Evolutionary conservation across 2,329 filamentous ascomycete species (phyloP).

Genomic region (Magnaporthales sp.): DNA sequence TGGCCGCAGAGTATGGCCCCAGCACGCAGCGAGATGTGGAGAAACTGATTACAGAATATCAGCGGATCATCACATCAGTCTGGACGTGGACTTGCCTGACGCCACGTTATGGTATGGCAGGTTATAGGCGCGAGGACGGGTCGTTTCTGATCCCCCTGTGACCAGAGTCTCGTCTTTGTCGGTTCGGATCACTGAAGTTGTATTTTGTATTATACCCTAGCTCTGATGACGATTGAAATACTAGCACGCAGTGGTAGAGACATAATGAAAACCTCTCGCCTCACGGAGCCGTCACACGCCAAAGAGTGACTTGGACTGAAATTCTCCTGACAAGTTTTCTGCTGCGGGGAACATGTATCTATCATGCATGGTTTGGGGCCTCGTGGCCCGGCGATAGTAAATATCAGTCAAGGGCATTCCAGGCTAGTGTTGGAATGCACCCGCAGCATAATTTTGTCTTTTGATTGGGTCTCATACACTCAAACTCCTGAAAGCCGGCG

Average conservation of each 20-base stretch:
- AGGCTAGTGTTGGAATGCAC: neutral
- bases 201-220: neutral
- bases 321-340: neutral
- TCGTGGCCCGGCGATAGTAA: neutral
- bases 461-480: neutral
- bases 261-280: neutral
- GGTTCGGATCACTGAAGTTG: neutral
- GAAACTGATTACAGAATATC: conserved; percentile 2
- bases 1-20: conserved; percentile 25
- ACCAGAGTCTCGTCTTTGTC: neutral
- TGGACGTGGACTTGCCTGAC: conserved; percentile 6
- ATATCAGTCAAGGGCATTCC: too few relatives aligned
- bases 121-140: conserved; percentile 3
- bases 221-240: neutral
- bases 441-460: neutral
- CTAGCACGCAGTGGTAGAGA: neutral
- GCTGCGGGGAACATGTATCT: neutral
- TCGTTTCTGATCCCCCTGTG: conserved; percentile 5
- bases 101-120: conserved; percentile 6
- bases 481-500: neutral
- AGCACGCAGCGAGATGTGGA: conserved; percentile 3
- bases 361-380: neutral
- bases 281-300: neutral
- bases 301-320: neutral
- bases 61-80: conserved; percentile 4